Conservation (phyloP, 768 basidiomycete genomes). For the Jaapia argillacea region DNA sequence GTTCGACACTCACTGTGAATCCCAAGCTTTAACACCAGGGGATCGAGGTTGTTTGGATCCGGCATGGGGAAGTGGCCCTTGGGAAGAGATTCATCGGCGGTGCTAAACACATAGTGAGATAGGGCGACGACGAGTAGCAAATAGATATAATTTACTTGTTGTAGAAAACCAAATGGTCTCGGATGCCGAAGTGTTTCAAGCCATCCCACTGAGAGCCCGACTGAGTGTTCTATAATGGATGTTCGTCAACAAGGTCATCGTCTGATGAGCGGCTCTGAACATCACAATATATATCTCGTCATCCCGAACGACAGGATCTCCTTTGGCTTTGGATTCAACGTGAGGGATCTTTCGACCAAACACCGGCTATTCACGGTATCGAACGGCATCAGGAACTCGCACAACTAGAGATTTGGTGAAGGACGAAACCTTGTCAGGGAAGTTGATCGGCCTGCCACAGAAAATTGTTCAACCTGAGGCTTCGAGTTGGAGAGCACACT, state of each 20-base stretch:
- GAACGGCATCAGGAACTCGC: too few species aligned
- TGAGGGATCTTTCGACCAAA: slow-evolving; percentile 46
- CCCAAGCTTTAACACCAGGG: slow-evolving; percentile 38
- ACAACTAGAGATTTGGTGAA: neutral
- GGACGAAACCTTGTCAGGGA: slow-evolving; percentile 42
- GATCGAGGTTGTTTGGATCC: slow-evolving; percentile 39
- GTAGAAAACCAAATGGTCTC: slow-evolving; percentile 5
- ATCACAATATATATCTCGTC: slow-evolving; percentile 51
- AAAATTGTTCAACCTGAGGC: too few species aligned
- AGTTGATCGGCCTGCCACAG: slow-evolving; percentile 51
- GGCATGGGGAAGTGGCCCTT: slow-evolving; percentile 35
- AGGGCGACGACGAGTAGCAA: neutral
- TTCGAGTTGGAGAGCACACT: neutral
- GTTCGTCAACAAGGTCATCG: neutral
- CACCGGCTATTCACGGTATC: slow-evolving; percentile 31
- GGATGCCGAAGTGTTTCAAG: slow-evolving; percentile 9
- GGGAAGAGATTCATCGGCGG: slow-evolving; percentile 30
- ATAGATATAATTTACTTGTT: slow-evolving; percentile 2
- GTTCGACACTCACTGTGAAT: slow-evolving; percentile 51
- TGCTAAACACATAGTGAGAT: slow-evolving; percentile 20
- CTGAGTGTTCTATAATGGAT: slow-evolving; percentile 8
- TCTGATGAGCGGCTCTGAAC: neutral
- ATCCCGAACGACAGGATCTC: slow-evolving; percentile 16
- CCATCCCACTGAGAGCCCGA: slow-evolving; percentile 12
- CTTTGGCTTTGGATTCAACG: slow-evolving; percentile 28